Base-by-base conservation (phyloP, 2,329 filamentous ascomycete species). In the Stenocarpella maydis region DNA sequence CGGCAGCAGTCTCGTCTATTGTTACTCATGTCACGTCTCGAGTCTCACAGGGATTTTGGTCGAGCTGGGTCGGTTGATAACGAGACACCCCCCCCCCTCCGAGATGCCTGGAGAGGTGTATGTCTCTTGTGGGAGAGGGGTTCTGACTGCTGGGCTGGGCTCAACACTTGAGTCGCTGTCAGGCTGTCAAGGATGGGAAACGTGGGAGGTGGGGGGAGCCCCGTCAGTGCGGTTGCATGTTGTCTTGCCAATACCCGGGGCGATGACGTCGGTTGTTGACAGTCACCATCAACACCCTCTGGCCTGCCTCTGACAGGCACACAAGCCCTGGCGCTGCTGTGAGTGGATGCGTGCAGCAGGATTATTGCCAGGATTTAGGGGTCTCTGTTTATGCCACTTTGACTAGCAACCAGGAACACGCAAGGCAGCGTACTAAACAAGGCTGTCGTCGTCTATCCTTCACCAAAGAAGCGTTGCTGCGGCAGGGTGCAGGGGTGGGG, bases 181-280 rank as follows among this genome's bases (percentile, higher is more conserved):
- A 47, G 47, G 47, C 49, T 31, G 26, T 52, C 49, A 26, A 37
- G 31, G 43, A 26, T 63, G 43, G 28, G 58, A 37, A 63, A 49
- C 43, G 58, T 63, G 58, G 58, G 58, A 43, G 43, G 58, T n/a
- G 58, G 43, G 43, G 34, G 34, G 2, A 10, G 34, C 12, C 34
- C 9, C 31, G 28, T 63, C 58, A 49, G 28, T 37, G 58, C 58
- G 58, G 34, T n/a, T n/a, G n/a, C n/a, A n/a, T 47, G 58, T 63
- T 63, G 58, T 49, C 58, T 63, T 28, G 58, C 58, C 58, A 63
- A 63, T 63, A 49, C 58, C 58, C 58, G 58, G 37, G 58, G 43
- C 58, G 58, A 63, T 63, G 58, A 63, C 58, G 58, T 63, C 58
- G 58, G 43, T 63, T 63, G 43, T 63, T 63, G 58, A 63, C 43